A percentile compares a stretch with the other conserved stretches of the same genome.
phyloP scores from a whole-genome alignment of 257 asterid genomes.

The Plantago major region DNA sequence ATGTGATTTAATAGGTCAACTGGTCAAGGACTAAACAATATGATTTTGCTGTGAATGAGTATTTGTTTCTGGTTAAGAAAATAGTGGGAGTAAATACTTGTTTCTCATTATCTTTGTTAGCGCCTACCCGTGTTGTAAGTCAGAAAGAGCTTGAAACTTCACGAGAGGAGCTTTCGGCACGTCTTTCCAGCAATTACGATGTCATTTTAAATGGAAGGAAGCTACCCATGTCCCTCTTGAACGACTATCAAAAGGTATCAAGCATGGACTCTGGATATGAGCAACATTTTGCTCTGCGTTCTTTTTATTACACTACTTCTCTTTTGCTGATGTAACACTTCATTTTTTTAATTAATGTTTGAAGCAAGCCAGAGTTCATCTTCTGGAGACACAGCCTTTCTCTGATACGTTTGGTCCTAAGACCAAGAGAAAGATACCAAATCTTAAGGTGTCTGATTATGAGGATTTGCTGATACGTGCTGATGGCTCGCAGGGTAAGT shows the following conservation, averaged over 20 bases:
- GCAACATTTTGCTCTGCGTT: no score
- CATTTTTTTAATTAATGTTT: constrained; percentile 16
- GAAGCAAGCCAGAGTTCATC: constrained; percentile 94
- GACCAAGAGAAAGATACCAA: constrained; percentile 77
- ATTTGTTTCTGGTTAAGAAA: no score
- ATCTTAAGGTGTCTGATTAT: constrained; percentile 62
- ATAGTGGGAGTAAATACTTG: no score
- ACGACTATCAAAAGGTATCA: constrained; percentile 82
- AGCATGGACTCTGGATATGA: not conserved
- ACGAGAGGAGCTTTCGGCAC: constrained; percentile 70
- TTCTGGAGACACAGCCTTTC: constrained; percentile 84
- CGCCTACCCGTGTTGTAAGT: constrained; percentile 73
- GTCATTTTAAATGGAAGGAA: constrained; percentile 85
- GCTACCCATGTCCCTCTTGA: constrained; percentile 82
- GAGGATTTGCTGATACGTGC: constrained; percentile 72
- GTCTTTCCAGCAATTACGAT: constrained; percentile 72
- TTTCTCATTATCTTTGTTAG: constrained; percentile 30
- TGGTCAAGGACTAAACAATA: no score
- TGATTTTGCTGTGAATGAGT: no score
- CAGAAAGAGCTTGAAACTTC: constrained; percentile 83
- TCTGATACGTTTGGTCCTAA: constrained; percentile 89
- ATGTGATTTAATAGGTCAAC: no score
- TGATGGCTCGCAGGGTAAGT: constrained; percentile 83
- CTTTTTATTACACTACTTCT: not conserved
- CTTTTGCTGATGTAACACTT: constrained; percentile 3